Evolutionary conservation across 176 grass and related monocot genomes (phyloP).

Genomic region (Dendrocalamus sinicus): DNA sequence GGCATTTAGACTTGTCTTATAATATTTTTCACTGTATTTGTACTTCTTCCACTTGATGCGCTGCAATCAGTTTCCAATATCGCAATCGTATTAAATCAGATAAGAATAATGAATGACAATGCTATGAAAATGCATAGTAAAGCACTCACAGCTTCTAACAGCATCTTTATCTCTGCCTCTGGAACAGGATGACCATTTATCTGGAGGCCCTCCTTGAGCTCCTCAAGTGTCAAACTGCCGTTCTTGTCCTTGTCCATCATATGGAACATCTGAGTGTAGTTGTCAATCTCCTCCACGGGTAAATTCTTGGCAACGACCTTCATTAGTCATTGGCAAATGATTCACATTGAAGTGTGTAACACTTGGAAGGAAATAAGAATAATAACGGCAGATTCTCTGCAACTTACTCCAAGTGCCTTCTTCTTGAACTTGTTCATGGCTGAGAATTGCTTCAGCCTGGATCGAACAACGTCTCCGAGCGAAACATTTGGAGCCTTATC

Average conservation of each 20-base stretch:
- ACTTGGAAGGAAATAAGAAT: constrained; percentile 11
- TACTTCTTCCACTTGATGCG: constrained; percentile 22
- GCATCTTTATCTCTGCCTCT: constrained; percentile 72
- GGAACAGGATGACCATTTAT: constrained; percentile 62
- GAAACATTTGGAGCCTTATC: constrained; percentile 72
- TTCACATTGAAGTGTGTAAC: constrained; percentile 2
- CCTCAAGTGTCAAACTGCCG: constrained; percentile 68
- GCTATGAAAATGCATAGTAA: constrained; percentile 1
- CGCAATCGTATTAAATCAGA: constrained; percentile 9
- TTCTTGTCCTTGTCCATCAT: constrained; percentile 81
- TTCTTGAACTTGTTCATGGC: constrained; percentile 97
- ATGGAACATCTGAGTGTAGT: constrained; percentile 77
- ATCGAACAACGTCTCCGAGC: constrained; percentile 78
- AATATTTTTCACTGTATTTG: constrained; percentile 8
- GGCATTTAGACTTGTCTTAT: neutral
- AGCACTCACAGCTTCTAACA: constrained; percentile 84
- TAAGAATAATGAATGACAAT: neutral
- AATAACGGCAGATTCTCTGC: constrained; percentile 8
- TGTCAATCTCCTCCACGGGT: constrained; percentile 63
- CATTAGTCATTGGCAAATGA: constrained; percentile 33
- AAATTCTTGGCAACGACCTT: constrained; percentile 80
- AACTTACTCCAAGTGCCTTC: constrained; percentile 80
- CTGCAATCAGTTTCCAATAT: constrained; percentile 22
- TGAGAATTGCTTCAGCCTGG: constrained; percentile 84
- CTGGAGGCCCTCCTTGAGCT: constrained; percentile 73